Evolutionary conservation across 768 basidiomycete species (phyloP).

Genomic region (Royoungia palumana): DNA sequence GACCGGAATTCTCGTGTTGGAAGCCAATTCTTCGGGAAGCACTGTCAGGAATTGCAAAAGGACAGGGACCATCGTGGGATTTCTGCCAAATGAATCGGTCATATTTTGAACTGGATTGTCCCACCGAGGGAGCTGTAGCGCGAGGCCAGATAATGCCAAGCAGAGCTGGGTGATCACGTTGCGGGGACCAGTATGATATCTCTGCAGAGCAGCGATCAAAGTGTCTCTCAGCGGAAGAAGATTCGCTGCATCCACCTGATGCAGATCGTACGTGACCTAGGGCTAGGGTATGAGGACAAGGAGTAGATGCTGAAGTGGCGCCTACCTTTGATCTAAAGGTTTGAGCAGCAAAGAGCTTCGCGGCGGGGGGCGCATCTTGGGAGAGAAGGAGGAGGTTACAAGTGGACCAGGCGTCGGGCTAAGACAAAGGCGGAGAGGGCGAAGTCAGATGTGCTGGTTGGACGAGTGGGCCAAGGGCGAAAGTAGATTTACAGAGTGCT

Average conservation of each 20-base stretch:
- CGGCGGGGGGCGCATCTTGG: conserved; percentile 70
- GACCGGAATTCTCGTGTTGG: conserved; percentile 83
- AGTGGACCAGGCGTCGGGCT: conserved; percentile 96
- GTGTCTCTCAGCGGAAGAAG: conserved; percentile 84
- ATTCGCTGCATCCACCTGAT: conserved; percentile 75
- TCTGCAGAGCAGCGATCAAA: conserved; percentile 69
- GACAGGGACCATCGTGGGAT: conserved; percentile 78
- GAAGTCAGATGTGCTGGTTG: conserved; percentile 64
- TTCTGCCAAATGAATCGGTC: conserved; percentile 82
- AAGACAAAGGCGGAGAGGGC: conserved; percentile 54
- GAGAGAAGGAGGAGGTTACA: conserved; percentile 89
- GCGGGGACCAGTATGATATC: conserved; percentile 72
- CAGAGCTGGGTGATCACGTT: conserved; percentile 87
- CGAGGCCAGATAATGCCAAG: conserved; percentile 85
- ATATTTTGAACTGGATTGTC: conserved; percentile 72
- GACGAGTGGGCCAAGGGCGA: conserved; percentile 59
- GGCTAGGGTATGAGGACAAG: conserved; percentile 32
- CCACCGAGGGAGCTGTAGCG: conserved; percentile 88
- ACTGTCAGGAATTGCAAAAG: conserved; percentile 87
- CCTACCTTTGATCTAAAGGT: conserved; percentile 92
- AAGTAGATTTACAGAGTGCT: conserved; percentile 94
- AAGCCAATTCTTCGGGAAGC: conserved; percentile 83
- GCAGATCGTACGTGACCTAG: conserved; percentile 93
- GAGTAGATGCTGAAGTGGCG: conserved; percentile 8
- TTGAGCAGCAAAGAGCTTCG: conserved; percentile 93